Evolutionary conservation across 371 early-diverging fungal species (phyloP).

Genomic region (Coemansia sp.): DNA sequence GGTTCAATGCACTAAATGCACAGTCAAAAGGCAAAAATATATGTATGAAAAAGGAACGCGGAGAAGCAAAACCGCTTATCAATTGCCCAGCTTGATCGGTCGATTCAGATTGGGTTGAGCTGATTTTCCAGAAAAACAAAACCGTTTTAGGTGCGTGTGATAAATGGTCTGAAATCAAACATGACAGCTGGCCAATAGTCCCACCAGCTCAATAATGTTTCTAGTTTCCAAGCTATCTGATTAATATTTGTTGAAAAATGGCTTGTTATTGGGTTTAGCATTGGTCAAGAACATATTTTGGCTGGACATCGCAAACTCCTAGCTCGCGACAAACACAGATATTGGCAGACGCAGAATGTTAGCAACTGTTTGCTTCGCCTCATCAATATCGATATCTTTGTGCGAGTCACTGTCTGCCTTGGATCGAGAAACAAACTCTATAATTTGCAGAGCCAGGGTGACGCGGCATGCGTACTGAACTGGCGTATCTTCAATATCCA

Average conservation of each 20-base stretch:
- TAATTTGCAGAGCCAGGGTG: constrained; percentile 44
- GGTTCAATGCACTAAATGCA: background rate
- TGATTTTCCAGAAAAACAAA: no score
- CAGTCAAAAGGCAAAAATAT: background rate
- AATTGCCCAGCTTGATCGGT: background rate
- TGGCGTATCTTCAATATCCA: constrained; percentile 48
- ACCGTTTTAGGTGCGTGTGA: no score
- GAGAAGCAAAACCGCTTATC: background rate
- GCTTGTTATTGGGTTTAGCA: no score
- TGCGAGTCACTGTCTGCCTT: background rate
- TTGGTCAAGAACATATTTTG: no score
- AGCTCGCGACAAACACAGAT: constrained; percentile 17
- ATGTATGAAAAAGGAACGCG: background rate
- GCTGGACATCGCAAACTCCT: no score
- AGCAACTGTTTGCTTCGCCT: constrained; percentile 34
- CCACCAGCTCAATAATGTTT: no score
- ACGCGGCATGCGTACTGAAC: constrained; percentile 48
- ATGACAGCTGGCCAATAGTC: background rate
- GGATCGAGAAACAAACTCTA: constrained; percentile 31
- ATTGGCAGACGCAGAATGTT: constrained; percentile 29
- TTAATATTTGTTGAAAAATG: no score
- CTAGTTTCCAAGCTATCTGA: no score
- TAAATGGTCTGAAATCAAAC: background rate
- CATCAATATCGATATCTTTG: constrained; percentile 12
- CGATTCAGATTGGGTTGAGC: background rate